Percentiles rank a stretch among this genome's conserved stretches.
phyloP scores from a whole-genome alignment of 73 alveolate species.

The Symbiodinium natans region DNA sequence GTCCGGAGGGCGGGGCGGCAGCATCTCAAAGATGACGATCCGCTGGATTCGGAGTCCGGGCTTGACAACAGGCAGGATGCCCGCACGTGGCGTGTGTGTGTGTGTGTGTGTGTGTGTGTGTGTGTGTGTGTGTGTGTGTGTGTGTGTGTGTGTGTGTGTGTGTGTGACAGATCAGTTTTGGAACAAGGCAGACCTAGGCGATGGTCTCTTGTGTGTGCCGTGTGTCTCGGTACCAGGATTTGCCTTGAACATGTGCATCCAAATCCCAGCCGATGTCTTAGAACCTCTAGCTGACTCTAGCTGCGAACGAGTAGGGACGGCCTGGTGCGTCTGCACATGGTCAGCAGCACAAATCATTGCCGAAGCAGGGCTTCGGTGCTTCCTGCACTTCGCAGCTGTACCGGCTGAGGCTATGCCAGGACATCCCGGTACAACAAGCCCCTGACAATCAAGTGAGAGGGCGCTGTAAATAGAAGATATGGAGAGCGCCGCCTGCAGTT shows the following conservation, averaged over 20 bases:
- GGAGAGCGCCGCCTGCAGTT: neutral
- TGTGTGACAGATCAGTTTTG: too few species aligned
- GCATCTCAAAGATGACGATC: conserved; percentile 84
- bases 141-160: too few species aligned
- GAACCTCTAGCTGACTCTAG: neutral
- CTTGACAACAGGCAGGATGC: conserved; percentile 24
- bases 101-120: neutral
- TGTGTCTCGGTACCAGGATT: conserved; percentile 28
- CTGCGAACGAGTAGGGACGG: neutral
- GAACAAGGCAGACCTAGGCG: too few species aligned
- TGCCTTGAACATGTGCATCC: conserved; percentile 88
- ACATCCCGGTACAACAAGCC: conserved; percentile 87
- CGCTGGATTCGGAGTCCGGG: conserved; percentile 45
- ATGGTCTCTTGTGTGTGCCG: too few species aligned
- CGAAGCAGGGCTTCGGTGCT: too few species aligned
- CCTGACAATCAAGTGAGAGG: conserved; percentile 79
- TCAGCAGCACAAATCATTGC: too few species aligned
- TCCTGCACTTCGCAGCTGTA: too few species aligned
- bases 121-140: neutral
- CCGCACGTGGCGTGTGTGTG: neutral
- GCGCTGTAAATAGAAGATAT: neutral
- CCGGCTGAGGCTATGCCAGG: conserved; percentile 32
- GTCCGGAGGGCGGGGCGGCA: conserved; percentile 74
- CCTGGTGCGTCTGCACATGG: too few species aligned
- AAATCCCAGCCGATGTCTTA: conserved; percentile 33